Conservation (phyloP, 192 early-diverging fungal genomes). For the Chytriomyces confervae region DNA sequence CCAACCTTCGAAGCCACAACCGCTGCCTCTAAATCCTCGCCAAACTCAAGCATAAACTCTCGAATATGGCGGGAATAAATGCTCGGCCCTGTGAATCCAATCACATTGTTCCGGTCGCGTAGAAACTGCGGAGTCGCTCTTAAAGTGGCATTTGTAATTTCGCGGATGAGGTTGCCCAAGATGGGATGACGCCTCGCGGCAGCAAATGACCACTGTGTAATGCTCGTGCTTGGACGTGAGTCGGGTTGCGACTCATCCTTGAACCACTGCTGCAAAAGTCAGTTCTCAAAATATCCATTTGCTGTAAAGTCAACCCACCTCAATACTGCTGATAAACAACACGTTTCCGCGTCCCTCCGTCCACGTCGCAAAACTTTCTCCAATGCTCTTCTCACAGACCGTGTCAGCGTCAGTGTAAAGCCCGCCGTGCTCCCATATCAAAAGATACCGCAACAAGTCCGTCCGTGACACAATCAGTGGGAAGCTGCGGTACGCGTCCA, state of each 20-base stretch:
- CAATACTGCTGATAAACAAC: background rate
- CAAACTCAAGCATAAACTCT: conserved; percentile 1
- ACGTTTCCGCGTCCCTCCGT: background rate
- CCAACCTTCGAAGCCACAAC: background rate
- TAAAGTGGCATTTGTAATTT: background rate
- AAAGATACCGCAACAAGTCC: conserved; percentile 32
- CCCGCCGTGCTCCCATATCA: conserved; percentile 29
- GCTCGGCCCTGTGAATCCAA: conserved; percentile 10
- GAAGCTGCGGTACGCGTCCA: background rate
- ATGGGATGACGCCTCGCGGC: conserved; percentile 12
- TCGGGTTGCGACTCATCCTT: background rate
- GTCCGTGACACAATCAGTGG: conserved; percentile 12
- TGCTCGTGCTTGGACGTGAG: conserved; percentile 3
- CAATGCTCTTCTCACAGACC: conserved; percentile 3
- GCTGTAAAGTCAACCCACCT: too few species aligned
- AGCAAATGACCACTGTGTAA: conserved; percentile 31
- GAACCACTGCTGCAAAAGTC: conserved; percentile 5
- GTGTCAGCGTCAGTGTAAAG: conserved; percentile 35
- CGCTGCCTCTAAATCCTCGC: background rate
- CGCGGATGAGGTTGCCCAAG: background rate
- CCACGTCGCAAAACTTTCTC: background rate
- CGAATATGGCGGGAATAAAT: background rate
- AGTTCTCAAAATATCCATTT: too few species aligned
- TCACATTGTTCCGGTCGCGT: background rate
- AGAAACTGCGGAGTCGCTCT: background rate